Conservation (phyloP, 768 basidiomycete genomes). For the Lactarius deliciosus region DNA sequence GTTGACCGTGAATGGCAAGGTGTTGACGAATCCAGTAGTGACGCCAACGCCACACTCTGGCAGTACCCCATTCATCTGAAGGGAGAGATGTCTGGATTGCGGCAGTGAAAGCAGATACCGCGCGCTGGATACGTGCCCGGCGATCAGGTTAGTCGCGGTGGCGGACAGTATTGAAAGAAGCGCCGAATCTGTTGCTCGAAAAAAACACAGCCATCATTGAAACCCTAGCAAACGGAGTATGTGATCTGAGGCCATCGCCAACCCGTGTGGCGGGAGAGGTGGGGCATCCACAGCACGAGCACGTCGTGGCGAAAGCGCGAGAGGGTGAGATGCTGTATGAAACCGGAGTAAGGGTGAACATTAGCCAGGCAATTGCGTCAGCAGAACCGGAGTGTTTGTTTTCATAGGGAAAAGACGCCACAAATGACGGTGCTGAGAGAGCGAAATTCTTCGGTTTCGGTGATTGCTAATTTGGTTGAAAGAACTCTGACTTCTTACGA, state of each 20-base stretch:
- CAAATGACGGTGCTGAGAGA: neutral
- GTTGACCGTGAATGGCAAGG: neutral
- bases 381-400: neutral
- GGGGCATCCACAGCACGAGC: neutral
- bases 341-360: neutral
- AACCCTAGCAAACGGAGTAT: neutral
- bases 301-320: neutral
- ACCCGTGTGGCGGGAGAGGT: neutral
- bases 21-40: neutral
- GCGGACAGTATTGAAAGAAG: neutral
- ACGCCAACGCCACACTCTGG: constrained; percentile 7
- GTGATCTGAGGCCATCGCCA: neutral
- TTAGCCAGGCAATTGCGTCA: neutral
- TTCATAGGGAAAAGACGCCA: neutral
- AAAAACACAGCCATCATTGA: neutral
- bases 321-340: neutral
- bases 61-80: neutral
- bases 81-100: neutral
- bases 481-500: too few species aligned
- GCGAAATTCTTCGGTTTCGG: neutral
- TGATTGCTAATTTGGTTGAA: neutral
- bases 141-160: neutral
- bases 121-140: neutral
- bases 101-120: neutral
- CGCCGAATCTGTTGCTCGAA: neutral